Conservation (phyloP, 257 asterid species). For the Rubia yunnanensis region DNA sequence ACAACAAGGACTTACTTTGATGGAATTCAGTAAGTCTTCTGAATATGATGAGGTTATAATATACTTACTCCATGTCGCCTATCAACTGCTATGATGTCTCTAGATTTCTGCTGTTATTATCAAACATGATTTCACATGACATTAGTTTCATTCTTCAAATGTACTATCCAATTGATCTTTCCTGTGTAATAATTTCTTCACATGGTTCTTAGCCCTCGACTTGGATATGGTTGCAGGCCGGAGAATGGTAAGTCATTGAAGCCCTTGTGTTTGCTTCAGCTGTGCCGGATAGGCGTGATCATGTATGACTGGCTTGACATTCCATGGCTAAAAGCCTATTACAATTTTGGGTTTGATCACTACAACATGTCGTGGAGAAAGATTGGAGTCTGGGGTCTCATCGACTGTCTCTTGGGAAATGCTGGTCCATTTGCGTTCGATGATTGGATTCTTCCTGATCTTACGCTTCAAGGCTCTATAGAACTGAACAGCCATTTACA, state of each 20-base stretch:
- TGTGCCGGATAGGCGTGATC: slow-evolving; percentile 77
- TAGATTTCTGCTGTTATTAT: neutral
- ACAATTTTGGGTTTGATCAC: slow-evolving; percentile 92
- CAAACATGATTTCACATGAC: neutral
- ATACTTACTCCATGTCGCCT: neutral
- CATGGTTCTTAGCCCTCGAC: neutral
- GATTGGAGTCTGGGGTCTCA: slow-evolving; percentile 72
- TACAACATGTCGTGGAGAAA: slow-evolving; percentile 74
- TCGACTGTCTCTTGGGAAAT: slow-evolving; percentile 63
- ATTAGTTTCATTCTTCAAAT: neutral
- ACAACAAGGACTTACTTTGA: slow-evolving; percentile 85
- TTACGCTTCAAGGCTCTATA: slow-evolving; percentile 76
- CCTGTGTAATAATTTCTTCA: neutral
- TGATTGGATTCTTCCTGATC: slow-evolving; percentile 97
- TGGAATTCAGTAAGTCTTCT: slow-evolving; percentile 75
- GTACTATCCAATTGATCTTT: too few species aligned
- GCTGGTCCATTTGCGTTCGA: slow-evolving; percentile 84
- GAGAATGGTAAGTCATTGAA: slow-evolving; percentile 80
- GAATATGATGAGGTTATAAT: neutral
- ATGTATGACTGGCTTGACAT: slow-evolving; percentile 88
- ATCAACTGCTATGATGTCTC: neutral
- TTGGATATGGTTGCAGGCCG: slow-evolving; percentile 38
- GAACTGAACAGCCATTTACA: slow-evolving; percentile 49
- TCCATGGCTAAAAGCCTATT: slow-evolving; percentile 64
- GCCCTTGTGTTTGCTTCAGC: slow-evolving; percentile 70